Base-by-base conservation (phyloP, 2,329 filamentous ascomycete genomes). In the Talaromyces sp. region DNA sequence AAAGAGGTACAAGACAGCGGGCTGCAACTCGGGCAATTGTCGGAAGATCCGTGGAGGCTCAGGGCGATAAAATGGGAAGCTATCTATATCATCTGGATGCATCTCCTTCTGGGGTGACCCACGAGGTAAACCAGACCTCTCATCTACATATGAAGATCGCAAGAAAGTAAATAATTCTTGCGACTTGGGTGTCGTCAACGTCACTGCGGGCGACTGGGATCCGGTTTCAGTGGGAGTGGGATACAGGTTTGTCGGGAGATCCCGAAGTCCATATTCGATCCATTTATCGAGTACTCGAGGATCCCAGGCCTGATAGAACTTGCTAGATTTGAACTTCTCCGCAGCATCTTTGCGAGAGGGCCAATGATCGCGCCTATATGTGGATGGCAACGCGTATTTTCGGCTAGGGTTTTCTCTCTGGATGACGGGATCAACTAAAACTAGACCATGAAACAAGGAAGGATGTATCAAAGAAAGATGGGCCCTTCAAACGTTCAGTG, bases 1-100 rank as follows among this genome's bases (percentile, higher is more conserved):
- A 57, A 66, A 72, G 2, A 69, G 59, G 61, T 65, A 72, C 0
- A 69, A 42, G 7, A 71, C 68, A 60, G 65, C 66, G 0, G 68
- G 68, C 9, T 68, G 65, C 3, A 71, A 18, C 27, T 59, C 65
- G 2, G 69, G 68, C 4, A 71, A 42, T 56, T 67, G 67, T 2
- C 60, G 63, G 56, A 65, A 61, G 1, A 63, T 52, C 1, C 62
- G 54, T 56, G 51, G 63, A 30, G 63, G 65, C 34, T 69, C 63
- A n/a, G 68, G 67, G 4, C 68, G 63, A 6, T 63, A 57, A 30
- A 64, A 65, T 2, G 61, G 18, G 9, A 55, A 60, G 5, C 60
- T 59, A n/a, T 63, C 61, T 27, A 66, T 63, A 3, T 53, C 23
- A 8, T 64, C 60, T 1, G 34, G 30, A 62, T 66, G 64, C 60